A percentile compares a stretch with the other conserved stretches of the same genome.
These are phyloP conservation scores for Medakamo hakoo DNA, from an alignment of 139 green algal genomes.

Conservation along the genomic window DNA sequence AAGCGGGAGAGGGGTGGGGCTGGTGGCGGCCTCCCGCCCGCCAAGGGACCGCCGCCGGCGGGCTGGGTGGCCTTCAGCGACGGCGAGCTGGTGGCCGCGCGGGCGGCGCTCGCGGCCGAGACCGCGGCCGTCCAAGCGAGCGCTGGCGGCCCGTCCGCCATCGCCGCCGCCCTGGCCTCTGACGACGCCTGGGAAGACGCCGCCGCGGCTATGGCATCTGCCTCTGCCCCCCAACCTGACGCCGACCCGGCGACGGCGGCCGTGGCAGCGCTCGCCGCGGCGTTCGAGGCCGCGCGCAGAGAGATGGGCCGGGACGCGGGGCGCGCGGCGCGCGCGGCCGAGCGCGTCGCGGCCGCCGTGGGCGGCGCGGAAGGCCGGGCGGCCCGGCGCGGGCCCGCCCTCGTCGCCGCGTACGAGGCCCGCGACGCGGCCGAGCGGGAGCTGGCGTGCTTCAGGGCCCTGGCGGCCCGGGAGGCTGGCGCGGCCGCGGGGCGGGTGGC, in stretches of 20 bases:
- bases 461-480: constrained; percentile 47
- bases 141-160: background rate
- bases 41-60: too few species aligned
- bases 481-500: constrained; percentile 36
- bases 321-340: constrained; percentile 55
- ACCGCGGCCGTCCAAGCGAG: background rate
- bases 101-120: background rate
- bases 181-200: too few species aligned
- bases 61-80: background rate
- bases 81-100: background rate
- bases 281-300: constrained; percentile 32
- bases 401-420: constrained; percentile 8
- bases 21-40: background rate
- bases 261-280: constrained; percentile 13
- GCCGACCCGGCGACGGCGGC: background rate
- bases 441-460: constrained; percentile 28
- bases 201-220: too few species aligned
- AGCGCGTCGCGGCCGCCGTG: constrained; percentile 31
- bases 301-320: constrained; percentile 65
- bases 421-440: constrained; percentile 19
- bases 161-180: too few species aligned
- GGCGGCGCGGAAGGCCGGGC: constrained; percentile 41
- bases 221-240: too few species aligned
- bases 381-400: constrained; percentile 13
- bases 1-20: constrained; percentile 3